These are phyloP conservation scores for Pulveroboletus sp. DNA, from an alignment of 768 basidiomycete genomes.

Conservation along the genomic window DNA sequence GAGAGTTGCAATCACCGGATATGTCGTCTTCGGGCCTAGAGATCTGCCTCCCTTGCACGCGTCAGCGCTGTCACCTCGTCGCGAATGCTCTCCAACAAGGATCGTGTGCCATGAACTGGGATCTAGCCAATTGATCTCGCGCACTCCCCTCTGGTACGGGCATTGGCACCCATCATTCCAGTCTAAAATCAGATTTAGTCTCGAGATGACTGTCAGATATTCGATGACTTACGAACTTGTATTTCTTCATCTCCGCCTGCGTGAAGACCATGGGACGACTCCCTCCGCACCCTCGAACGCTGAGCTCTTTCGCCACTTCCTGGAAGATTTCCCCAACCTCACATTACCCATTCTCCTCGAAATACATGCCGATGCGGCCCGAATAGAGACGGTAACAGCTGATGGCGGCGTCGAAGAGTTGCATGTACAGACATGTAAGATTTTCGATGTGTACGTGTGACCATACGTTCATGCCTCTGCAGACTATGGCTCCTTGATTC, in stretches of 20 bases:
- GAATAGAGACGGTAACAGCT: constrained; percentile 15
- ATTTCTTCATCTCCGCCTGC: constrained; percentile 12
- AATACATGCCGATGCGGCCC: constrained; percentile 47
- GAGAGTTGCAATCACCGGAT: neutral
- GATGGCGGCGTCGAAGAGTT: constrained; percentile 37
- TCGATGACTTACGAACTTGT: constrained; percentile 13
- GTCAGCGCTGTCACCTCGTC: constrained; percentile 34
- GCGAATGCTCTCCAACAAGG: constrained; percentile 41
- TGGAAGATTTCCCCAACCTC: constrained; percentile 39
- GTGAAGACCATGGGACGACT: constrained; percentile 41
- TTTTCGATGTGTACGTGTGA: constrained; percentile 56
- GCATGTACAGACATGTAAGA: constrained; percentile 39
- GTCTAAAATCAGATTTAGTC: constrained; percentile 5
- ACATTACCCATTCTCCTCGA: constrained; percentile 50
- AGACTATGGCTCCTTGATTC: constrained; percentile 50
- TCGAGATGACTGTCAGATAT: neutral
- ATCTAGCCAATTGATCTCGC: constrained; percentile 20
- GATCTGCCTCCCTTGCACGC: neutral
- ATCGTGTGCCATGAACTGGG: constrained; percentile 32
- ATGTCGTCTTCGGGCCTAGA: neutral
- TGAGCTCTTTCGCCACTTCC: constrained; percentile 36
- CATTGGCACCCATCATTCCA: constrained; percentile 16
- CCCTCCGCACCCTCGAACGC: constrained; percentile 20
- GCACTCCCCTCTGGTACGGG: constrained; percentile 19
- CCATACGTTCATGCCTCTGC: constrained; percentile 58